Conservation (phyloP, 768 basidiomycete genomes). For the Lactifluus echinatus region DNA sequence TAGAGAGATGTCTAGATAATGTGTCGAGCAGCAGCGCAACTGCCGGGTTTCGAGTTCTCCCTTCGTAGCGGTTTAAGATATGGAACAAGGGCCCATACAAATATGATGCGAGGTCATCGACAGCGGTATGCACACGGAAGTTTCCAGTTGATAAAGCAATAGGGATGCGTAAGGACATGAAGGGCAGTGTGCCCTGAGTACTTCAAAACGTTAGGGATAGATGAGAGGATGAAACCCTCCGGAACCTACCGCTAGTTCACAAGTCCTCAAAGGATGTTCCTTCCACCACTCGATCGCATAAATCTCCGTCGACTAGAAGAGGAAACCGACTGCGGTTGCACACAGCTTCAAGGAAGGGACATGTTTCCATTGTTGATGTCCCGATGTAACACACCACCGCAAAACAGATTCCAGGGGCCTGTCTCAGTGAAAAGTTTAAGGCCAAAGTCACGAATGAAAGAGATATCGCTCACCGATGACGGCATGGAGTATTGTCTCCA, state of each 20-base stretch:
- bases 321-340: neutral
- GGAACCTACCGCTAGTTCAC: neutral
- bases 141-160: neutral
- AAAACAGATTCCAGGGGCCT: neutral
- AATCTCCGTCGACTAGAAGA: neutral
- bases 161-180: neutral
- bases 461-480: neutral
- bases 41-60: neutral
- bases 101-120: neutral
- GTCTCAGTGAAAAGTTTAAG: neutral
- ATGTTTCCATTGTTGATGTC: neutral
- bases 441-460: neutral
- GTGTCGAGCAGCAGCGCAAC: too few relatives aligned
- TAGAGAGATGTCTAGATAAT: too few relatives aligned
- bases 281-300: neutral
- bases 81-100: neutral
- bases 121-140: neutral
- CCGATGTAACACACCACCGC: neutral
- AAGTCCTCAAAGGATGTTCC: too few relatives aligned
- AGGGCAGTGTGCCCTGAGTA: neutral
- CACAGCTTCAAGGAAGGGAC: neutral
- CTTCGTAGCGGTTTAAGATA: neutral
- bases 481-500: neutral
- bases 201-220: too few relatives aligned
- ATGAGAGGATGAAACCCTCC: too few relatives aligned